phyloP scores from a whole-genome alignment of 768 basidiomycete genomes.

The Phlegmacium glaucopus region DNA sequence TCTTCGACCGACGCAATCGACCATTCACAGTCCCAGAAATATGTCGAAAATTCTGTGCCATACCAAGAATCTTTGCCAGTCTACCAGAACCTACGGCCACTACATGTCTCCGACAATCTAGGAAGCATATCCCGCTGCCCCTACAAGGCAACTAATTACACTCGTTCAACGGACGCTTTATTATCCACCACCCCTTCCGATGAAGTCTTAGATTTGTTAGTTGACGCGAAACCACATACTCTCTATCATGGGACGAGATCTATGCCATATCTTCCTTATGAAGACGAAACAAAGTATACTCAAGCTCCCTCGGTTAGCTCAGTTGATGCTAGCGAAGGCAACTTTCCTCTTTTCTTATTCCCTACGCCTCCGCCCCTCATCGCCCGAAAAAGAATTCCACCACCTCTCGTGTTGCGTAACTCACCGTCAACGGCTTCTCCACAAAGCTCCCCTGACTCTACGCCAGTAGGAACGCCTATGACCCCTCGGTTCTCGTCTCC shows the following conservation, averaged over 20 bases:
- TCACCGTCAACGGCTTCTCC: slow-evolving; percentile 30
- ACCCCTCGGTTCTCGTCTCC: slow-evolving; percentile 22
- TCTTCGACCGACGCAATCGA: too few species aligned
- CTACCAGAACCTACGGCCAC: too few species aligned
- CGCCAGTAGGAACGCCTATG: slow-evolving; percentile 41
- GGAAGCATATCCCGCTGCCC: too few species aligned
- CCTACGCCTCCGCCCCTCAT: slow-evolving; percentile 37
- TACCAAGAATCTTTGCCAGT: too few species aligned
- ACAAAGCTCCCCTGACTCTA: slow-evolving; percentile 36
- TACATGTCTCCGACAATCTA: too few species aligned
- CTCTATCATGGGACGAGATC: slow-evolving; percentile 20
- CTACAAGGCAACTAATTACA: too few species aligned
- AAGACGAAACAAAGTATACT: slow-evolving; percentile 4
- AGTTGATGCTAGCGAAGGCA: slow-evolving; percentile 13
- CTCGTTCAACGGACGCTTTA: neutral
- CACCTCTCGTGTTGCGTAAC: slow-evolving; percentile 35
- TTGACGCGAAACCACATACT: slow-evolving; percentile 13
- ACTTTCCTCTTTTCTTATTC: slow-evolving; percentile 30
- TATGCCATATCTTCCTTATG: slow-evolving; percentile 23
- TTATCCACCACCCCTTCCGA: neutral
- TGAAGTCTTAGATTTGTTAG: slow-evolving; percentile 14
- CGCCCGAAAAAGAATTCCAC: slow-evolving; percentile 33
- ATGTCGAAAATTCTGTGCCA: too few species aligned
- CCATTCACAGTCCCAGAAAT: too few species aligned
- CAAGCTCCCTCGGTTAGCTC: slow-evolving; percentile 11